These are phyloP conservation scores for Knufia fluminis DNA, from an alignment of 2,329 filamentous ascomycete species.

Conservation along the genomic window DNA sequence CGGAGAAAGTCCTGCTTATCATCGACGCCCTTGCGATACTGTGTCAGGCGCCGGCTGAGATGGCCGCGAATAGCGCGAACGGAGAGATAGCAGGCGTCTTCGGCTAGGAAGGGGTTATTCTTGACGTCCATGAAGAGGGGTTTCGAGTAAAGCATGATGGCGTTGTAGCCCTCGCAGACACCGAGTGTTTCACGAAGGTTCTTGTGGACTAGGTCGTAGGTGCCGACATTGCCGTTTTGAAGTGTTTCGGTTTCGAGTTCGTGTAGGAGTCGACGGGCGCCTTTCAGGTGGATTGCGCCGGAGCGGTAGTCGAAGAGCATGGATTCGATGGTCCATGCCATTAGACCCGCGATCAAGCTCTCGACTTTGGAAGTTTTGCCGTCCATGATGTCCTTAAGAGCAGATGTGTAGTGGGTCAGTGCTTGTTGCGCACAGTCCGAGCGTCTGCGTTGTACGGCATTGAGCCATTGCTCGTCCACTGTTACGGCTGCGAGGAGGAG, in stretches of 20 bases:
- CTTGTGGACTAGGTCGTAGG: neutral
- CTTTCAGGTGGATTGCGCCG: neutral
- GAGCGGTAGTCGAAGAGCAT: constrained; percentile 1
- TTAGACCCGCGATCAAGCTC: constrained; percentile 7
- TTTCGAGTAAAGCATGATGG: neutral
- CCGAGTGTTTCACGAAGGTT: neutral
- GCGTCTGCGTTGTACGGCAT: neutral
- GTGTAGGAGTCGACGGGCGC: neutral
- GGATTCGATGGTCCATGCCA: constrained; percentile 10
- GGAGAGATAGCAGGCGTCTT: neutral
- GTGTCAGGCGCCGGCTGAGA: neutral
- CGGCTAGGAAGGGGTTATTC: neutral
- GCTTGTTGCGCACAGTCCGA: neutral
- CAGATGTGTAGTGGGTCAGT: constrained; percentile 8
- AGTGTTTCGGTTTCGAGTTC: neutral
- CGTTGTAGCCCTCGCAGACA: neutral
- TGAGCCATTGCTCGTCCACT: constrained; percentile 6
- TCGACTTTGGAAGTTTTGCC: constrained; percentile 7
- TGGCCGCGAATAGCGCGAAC: neutral
- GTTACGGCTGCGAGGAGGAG: constrained; percentile 11
- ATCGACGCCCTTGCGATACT: neutral
- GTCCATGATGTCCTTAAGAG: constrained; percentile 7
- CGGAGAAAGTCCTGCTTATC: neutral
- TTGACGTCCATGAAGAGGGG: neutral
- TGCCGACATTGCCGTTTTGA: neutral